Percentiles rank a stretch among this genome's conserved stretches.
Evolutionary conservation across 768 basidiomycete genomes (phyloP).

Genomic region (Boletus reticuloceps): DNA sequence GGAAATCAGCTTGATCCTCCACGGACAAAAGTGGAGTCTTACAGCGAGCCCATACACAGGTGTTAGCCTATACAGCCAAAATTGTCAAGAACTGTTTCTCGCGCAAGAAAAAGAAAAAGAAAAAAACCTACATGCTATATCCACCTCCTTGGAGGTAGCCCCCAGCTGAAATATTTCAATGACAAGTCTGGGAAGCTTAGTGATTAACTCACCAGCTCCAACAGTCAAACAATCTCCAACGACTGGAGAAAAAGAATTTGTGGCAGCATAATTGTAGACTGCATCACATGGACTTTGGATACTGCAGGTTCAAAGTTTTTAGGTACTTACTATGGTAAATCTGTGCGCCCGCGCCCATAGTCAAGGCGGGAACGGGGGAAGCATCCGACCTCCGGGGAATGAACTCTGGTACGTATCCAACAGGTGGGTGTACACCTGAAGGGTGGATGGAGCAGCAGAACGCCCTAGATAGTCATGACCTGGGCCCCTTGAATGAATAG

Average conservation of each 20-base stretch:
- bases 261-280: conserved; percentile 18
- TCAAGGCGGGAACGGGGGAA: conserved; percentile 17
- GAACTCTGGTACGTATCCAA: conserved; percentile 15
- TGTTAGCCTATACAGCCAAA: conserved; percentile 24
- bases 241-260: conserved; percentile 12
- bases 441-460: conserved; percentile 22
- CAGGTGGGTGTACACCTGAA: conserved; percentile 22
- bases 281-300: background rate
- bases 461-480: conserved; percentile 24
- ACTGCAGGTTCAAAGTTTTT: background rate
- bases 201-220: conserved; percentile 11
- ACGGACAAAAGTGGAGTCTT: background rate
- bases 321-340: conserved; percentile 8
- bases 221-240: conserved; percentile 22
- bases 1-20: background rate
- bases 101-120: background rate
- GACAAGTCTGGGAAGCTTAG: background rate
- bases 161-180: conserved; percentile 30
- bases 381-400: conserved; percentile 15
- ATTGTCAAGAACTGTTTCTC: background rate
- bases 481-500: background rate
- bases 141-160: conserved; percentile 53
- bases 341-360: conserved; percentile 19
- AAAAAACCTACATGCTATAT: conserved; percentile 31
- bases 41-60: conserved; percentile 44